Evolutionary conservation across 2,329 filamentous ascomycete species (phyloP).

Genomic region (Cladosporium sp.): DNA sequence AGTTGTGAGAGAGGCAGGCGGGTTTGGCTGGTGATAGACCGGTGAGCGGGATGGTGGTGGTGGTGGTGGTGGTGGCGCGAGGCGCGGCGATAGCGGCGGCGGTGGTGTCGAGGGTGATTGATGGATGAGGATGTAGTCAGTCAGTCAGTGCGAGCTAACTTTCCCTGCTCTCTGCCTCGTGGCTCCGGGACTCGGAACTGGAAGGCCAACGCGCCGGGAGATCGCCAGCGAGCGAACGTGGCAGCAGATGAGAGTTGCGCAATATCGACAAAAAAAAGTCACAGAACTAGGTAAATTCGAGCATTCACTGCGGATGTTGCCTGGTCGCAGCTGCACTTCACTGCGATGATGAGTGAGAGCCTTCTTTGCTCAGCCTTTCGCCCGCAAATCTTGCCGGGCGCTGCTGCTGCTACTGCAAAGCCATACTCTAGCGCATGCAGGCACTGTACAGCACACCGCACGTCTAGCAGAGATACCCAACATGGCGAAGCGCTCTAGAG

Average conservation of each 20-base stretch:
- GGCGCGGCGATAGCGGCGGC: neutral
- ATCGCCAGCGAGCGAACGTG: constrained; percentile 6
- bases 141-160: constrained; percentile 2
- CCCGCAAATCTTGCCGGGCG: neutral
- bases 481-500: constrained; percentile 64
- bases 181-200: neutral
- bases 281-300: neutral
- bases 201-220: constrained; percentile 1
- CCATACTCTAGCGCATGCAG: constrained; percentile 19
- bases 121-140: neutral
- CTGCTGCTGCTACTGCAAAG: constrained; percentile 14
- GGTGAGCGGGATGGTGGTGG: neutral
- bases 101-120: constrained; percentile 3
- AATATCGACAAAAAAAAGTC: neutral
- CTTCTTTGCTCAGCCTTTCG: neutral
- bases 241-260: neutral
- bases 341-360: neutral
- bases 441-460: constrained; percentile 20
- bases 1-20: neutral
- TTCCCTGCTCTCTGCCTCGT: constrained; percentile 6
- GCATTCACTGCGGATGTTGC: neutral
- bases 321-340: neutral
- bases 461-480: constrained; percentile 19
- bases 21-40: neutral
- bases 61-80: neutral